Conservation (phyloP, 2,329 filamentous ascomycete genomes). For the Juglanconis juglandina region DNA sequence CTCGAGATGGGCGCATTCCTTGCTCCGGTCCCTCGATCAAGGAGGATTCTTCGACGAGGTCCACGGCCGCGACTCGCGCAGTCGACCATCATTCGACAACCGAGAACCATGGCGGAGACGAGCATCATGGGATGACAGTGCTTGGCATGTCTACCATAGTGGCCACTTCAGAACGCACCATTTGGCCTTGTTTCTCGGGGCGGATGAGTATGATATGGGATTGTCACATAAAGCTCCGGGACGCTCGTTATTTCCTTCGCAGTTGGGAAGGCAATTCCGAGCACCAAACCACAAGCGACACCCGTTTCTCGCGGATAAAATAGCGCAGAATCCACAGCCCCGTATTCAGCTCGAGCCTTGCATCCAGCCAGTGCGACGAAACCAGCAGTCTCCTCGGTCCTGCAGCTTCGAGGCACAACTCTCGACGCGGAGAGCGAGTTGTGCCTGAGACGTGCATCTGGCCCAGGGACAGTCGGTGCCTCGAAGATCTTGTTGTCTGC, state of each 20-base stretch:
- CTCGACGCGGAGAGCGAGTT: not conserved
- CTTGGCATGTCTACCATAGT: not conserved
- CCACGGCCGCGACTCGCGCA: constrained; percentile 12
- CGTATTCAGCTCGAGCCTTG: constrained; percentile 4
- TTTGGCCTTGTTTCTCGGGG: not conserved
- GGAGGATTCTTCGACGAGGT: not conserved
- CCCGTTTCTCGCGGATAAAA: not conserved
- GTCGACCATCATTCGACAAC: not conserved
- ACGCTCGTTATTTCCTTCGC: not conserved
- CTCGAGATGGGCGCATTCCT: not conserved
- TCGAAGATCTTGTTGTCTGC: not conserved
- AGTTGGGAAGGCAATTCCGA: not conserved
- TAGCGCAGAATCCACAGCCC: constrained; percentile 11
- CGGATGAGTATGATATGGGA: not conserved
- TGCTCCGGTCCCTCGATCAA: not conserved
- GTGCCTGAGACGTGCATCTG: not conserved
- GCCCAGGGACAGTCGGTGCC: not conserved
- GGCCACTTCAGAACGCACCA: no score
- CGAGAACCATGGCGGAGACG: not conserved
- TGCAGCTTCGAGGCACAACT: not conserved
- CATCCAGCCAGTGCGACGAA: not conserved
- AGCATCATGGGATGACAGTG: constrained; percentile 7
- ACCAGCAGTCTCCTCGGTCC: not conserved
- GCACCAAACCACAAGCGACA: not conserved
- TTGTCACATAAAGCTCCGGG: not conserved